Evolutionary conservation across 306 rosid genomes (phyloP), one percentile per base, ranked within the genome.

Genomic region (Prunus padus): DNA sequence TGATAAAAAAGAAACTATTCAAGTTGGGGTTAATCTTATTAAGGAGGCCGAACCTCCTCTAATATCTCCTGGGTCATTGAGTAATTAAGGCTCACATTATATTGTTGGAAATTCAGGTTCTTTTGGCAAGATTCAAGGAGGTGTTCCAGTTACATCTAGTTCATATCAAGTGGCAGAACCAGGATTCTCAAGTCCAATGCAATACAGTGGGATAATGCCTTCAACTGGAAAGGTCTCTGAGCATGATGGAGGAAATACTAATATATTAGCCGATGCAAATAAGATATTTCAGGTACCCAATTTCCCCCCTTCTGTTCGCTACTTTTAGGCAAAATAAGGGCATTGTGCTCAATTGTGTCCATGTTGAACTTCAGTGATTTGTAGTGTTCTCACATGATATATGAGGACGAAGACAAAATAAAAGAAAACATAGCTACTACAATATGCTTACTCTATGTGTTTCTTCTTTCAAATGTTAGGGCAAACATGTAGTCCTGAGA

Each of bases 71-170:
- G 72, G 42, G n/a, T 50, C 50, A 40, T 62, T 65, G 23, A 56
- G 51, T 80, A 31, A 59, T 82, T 28, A 69, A 77, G 18, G 18
- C 61, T 40, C 44, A 46, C 33, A 70, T 25, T 69, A 25, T 65
- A 46, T n/a, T 30, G 26, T 50, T 81, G 72, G 46, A 73, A 75
- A 71, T 79, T 68, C 79, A 91, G 97, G 91, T 83, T 84, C 88
- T 82, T 85, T 86, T 81, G 86, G 87, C 37, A 89, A 84, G 82
- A 81, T 77, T 85, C 93, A 89, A 62, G 96, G 90, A 67, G 89
- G 91, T 20, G 74, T 83, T 82, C 61, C 77, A 11, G 81, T 78
- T 77, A 82, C 86, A 55, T 51, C 89, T 69, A 71, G 85, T 73
- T 86, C 91, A 51, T 77, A 84, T 86, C 85, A 85, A 47, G 80